Percentiles rank a stretch among this genome's conserved stretches.
Evolutionary conservation across 345 rosid genomes (phyloP).

Genomic region (Corymbia maculata): DNA sequence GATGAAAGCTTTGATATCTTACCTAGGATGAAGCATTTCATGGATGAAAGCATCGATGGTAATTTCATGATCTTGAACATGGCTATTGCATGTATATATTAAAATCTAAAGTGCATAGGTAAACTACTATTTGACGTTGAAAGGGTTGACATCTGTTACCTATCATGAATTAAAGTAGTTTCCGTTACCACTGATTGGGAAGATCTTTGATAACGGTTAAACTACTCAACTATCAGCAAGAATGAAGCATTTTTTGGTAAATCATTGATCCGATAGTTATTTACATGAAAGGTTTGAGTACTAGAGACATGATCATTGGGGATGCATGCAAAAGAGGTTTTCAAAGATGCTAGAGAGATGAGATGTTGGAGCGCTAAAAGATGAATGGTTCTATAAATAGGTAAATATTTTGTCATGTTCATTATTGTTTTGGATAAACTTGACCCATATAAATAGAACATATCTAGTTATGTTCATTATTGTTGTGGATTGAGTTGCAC

Average conservation of each 20-base stretch:
- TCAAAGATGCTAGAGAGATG: not conserved
- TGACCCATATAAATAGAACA: not conserved
- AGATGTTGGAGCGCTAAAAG: not conserved
- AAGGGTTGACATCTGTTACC: too few species aligned
- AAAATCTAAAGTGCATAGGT: not conserved
- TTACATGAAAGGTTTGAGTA: not conserved
- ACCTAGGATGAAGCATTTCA: too few species aligned
- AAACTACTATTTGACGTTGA: too few species aligned
- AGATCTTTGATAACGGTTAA: too few species aligned
- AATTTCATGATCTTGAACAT: not conserved
- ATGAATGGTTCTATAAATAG: not conserved
- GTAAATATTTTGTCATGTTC: not conserved
- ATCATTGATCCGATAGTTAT: not conserved
- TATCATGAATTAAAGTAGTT: too few species aligned
- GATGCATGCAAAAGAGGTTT: not conserved
- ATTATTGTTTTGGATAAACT: not conserved
- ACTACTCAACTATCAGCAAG: not conserved
- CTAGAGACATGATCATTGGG: not conserved
- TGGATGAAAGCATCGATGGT: not conserved
- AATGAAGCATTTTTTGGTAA: not conserved
- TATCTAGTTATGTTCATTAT: not conserved
- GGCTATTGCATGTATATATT: not conserved
- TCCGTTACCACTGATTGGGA: too few species aligned
- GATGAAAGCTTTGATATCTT: not conserved
- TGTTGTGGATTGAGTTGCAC: not conserved